These are phyloP conservation scores for Talaromyces sp. DNA, from an alignment of 2,329 filamentous ascomycete genomes.

Conservation along the genomic window DNA sequence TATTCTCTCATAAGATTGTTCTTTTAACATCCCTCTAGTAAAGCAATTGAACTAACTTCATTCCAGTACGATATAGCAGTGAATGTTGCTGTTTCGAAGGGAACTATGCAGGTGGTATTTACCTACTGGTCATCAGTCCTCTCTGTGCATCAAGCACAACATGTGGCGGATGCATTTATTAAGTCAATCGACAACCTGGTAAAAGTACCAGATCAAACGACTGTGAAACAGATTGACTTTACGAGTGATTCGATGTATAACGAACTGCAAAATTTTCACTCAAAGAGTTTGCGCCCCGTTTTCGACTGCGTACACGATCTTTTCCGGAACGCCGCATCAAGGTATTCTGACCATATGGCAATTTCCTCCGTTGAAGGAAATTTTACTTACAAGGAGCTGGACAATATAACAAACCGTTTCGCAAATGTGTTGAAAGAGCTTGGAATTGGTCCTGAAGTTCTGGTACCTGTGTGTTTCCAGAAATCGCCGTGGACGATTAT, in stretches of 20 bases:
- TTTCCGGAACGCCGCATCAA: background rate
- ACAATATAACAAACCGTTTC: conserved; percentile 24
- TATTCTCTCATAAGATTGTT: no score
- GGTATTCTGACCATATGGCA: conserved; percentile 8
- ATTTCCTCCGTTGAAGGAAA: conserved; percentile 25
- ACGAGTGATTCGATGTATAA: background rate
- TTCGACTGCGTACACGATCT: conserved; percentile 6
- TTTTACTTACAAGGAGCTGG: conserved; percentile 22
- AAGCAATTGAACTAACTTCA: background rate
- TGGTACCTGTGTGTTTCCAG: conserved; percentile 24
- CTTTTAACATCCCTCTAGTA: background rate
- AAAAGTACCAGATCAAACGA: background rate
- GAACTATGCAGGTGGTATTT: background rate
- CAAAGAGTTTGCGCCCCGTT: background rate
- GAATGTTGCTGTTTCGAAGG: background rate
- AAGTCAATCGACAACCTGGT: background rate
- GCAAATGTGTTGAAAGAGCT: conserved; percentile 23
- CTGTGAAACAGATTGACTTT: background rate
- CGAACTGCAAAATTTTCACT: background rate
- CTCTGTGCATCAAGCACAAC: background rate
- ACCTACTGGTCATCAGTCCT: background rate
- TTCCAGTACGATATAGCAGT: conserved; percentile 2
- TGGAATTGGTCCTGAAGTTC: conserved; percentile 23
- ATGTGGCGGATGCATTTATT: background rate
- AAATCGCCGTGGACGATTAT: conserved; percentile 27